Evolutionary conservation across 1,284 basidiomycete genomes (phyloP), one percentile per base, ranked within the genome.

Genomic region (Fistulina hepatica): DNA sequence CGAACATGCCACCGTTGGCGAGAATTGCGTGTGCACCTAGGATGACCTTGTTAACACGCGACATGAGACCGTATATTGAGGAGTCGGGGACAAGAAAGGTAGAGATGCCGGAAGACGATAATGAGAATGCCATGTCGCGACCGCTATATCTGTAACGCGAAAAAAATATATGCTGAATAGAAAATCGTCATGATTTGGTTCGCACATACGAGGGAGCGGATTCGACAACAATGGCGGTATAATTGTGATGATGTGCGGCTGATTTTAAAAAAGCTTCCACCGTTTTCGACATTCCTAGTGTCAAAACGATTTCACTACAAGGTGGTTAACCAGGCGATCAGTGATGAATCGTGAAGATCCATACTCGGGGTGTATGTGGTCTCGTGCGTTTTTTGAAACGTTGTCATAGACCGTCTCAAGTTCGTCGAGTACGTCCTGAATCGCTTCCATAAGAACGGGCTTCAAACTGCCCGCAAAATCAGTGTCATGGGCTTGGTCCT

Each of bases 341-440:
- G 31, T 16, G n/a, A 41, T 15, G 7, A 17, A 34, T 36, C 17
- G 35, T 33, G 31, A 26, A 24, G 21, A 24, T 1, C 61, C 83
- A 52, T 54, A 93, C 90, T 95, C 91, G 8, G 90, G 90, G 59
- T 97, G 93, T 44, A 98, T 89, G 57, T 98, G 94, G 58, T 97
- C 92, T 56, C 79, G 84, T 2, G 93, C 90, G 44, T 89, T 90
- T 61, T 90, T 94, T 4, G 90, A 88, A 9, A 98, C 82, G 54
- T 85, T 93, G 48, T 94, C 88, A 52, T 95, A 91, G 1, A 94
- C 93, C 3, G 89, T 92, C 57, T 97, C 94, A 34, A 98, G 65
- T 58, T 98, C 95, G 50, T 95, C 91, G 33, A 97, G 71, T 11
- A 97, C 83, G 55, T 97, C 88, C 52, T 92, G 82, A 41, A 94